phyloP scores from a whole-genome alignment of 345 rosid genomes.

The Conringia planisiliqua region DNA sequence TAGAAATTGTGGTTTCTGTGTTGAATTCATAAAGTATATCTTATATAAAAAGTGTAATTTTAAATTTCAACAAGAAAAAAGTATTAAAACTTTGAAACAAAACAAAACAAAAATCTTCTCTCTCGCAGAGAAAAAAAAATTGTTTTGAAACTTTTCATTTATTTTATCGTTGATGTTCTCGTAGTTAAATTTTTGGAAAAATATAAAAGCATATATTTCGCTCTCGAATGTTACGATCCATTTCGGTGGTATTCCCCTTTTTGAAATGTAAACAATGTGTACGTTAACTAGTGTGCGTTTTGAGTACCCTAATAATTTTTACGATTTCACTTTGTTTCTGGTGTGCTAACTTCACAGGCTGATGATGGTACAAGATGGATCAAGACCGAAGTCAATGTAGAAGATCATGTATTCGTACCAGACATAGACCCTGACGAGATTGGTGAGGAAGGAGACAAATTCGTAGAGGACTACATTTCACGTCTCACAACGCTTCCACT shows the following conservation, averaged over 20 bases:
- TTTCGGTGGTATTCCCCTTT: neutral
- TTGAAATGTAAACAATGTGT: neutral
- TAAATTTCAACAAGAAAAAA: neutral
- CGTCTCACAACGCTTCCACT: constrained; percentile 45
- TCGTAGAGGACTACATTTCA: constrained; percentile 59
- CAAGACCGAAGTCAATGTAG: constrained; percentile 41
- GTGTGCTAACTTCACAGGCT: neutral
- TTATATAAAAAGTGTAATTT: neutral
- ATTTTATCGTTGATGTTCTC: neutral
- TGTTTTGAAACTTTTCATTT: neutral
- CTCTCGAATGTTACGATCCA: neutral
- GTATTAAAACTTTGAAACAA: neutral
- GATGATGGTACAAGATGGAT: constrained; percentile 49
- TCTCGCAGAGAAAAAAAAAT: neutral
- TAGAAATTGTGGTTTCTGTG: neutral
- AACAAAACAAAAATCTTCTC: neutral
- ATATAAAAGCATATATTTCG: neutral
- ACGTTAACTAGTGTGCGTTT: neutral
- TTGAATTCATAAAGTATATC: neutral
- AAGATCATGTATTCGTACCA: constrained; percentile 52
- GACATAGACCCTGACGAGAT: constrained; percentile 29
- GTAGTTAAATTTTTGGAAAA: neutral
- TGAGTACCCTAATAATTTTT: neutral
- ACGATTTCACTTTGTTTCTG: neutral
- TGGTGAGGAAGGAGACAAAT: constrained; percentile 37